Evolutionary conservation across 805 yeast genomes (phyloP).

Genomic region (Metschnikowia borealis): DNA sequence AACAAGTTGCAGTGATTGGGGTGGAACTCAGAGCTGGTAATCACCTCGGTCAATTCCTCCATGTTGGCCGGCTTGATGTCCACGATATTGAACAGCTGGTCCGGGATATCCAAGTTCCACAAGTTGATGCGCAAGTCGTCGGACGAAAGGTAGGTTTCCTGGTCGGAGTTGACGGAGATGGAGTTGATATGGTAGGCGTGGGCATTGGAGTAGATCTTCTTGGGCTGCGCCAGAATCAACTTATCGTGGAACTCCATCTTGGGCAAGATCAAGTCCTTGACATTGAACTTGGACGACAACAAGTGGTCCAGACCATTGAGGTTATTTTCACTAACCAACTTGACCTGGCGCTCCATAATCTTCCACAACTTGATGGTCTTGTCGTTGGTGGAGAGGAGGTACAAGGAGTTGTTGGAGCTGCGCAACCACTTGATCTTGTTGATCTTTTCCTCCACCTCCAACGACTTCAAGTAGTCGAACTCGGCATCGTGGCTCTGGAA

Average conservation of each 20-base stretch:
- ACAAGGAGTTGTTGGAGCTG: conserved; percentile 85
- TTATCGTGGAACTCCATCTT: conserved; percentile 90
- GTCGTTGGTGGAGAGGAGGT: conserved; percentile 87
- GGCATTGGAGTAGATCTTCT: conserved; percentile 87
- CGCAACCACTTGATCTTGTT: conserved; percentile 96
- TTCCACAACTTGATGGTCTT: conserved; percentile 99
- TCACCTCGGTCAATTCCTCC: conserved; percentile 98
- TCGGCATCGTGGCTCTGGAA: conserved; percentile 98
- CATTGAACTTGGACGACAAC: conserved; percentile 24
- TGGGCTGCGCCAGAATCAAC: conserved; percentile 91
- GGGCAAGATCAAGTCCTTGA: conserved; percentile 67
- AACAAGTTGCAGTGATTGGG: conserved; percentile 88
- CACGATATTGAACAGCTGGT: conserved; percentile 93
- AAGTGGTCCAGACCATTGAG: conserved; percentile 29
- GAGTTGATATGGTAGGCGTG: conserved; percentile 98
- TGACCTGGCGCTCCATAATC: conserved; percentile 84
- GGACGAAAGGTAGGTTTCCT: conserved; percentile 87
- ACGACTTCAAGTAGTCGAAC: conserved; percentile 90
- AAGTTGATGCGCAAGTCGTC: conserved; percentile 94
- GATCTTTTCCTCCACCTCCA: conserved; percentile 97
- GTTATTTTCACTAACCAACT: conserved; percentile 89
- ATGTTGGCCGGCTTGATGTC: conserved; percentile 97
- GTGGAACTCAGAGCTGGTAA: conserved; percentile 94
- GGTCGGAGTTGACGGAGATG: conserved; percentile 89
- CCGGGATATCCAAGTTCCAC: conserved; percentile 93